Evolutionary conservation across 2,329 filamentous ascomycete genomes (phyloP).

Genomic region (Xylariaceae sp.): DNA sequence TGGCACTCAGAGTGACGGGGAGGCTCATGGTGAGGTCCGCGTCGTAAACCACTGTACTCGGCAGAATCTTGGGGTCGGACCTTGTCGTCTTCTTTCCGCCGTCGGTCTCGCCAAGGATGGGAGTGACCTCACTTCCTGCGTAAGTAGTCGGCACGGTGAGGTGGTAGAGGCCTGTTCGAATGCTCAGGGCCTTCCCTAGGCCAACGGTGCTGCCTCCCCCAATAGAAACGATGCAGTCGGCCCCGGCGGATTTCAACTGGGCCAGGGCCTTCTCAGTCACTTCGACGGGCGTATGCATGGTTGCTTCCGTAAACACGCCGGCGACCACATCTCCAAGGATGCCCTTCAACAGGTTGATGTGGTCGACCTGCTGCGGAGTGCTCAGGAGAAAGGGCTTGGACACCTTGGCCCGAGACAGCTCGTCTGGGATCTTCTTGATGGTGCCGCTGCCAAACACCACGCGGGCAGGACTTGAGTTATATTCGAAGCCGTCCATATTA

Average conservation of each 20-base stretch:
- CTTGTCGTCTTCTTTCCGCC: conserved; percentile 51
- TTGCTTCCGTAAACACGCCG: conserved; percentile 42
- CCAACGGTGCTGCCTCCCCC: conserved; percentile 57
- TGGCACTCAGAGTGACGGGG: conserved; percentile 43
- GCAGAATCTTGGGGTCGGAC: conserved; percentile 51
- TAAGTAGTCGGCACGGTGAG: conserved; percentile 55
- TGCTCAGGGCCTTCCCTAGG: conserved; percentile 51
- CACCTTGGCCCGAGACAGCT: conserved; percentile 37
- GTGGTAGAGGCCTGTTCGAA: conserved; percentile 46
- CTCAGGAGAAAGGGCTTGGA: conserved; percentile 48
- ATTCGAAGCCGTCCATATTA: conserved; percentile 48
- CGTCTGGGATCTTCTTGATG: conserved; percentile 37
- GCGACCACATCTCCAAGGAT: conserved; percentile 23
- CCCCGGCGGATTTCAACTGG: conserved; percentile 33
- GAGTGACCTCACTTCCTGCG: conserved; percentile 56
- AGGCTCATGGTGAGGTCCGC: conserved; percentile 55
- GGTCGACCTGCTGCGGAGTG: conserved; percentile 41
- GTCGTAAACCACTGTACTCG: conserved; percentile 56
- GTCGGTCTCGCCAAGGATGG: conserved; percentile 54
- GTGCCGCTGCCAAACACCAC: conserved; percentile 51
- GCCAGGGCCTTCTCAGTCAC: conserved; percentile 38
- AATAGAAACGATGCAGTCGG: conserved; percentile 51
- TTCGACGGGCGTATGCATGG: conserved; percentile 52
- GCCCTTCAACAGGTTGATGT: conserved; percentile 26
- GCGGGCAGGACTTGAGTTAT: conserved; percentile 41